Conservation (phyloP, 306 rosid genomes). For the Prunus persica region DNA sequence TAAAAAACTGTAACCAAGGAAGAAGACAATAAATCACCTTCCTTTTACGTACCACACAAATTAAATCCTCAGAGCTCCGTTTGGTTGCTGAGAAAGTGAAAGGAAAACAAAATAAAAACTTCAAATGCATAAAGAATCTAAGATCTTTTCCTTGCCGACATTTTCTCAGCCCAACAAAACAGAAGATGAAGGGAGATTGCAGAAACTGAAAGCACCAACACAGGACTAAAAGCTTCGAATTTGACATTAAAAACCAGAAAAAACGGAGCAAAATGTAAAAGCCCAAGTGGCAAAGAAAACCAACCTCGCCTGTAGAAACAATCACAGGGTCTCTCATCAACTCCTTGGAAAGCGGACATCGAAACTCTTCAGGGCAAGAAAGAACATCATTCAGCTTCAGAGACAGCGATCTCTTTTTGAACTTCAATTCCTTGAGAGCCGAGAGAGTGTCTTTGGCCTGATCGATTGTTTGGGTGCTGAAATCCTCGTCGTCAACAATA, state of each 20-base stretch:
- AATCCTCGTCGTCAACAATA: slow-evolving; percentile 66
- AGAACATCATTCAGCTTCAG: slow-evolving; percentile 40
- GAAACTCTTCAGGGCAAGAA: slow-evolving; percentile 64
- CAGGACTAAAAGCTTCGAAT: background rate
- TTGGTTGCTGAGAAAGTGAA: slow-evolving; percentile 18
- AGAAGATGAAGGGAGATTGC: slow-evolving; percentile 23
- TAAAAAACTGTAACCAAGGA: slow-evolving; percentile 4
- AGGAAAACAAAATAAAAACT: background rate
- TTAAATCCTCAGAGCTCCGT: background rate
- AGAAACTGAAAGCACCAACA: slow-evolving; percentile 20
- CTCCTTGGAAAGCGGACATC: slow-evolving; percentile 80
- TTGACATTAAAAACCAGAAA: background rate
- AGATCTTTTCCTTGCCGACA: slow-evolving; percentile 23
- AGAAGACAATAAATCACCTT: slow-evolving; percentile 1
- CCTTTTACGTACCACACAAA: background rate
- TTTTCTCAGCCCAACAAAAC: slow-evolving; percentile 20
- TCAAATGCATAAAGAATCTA: background rate
- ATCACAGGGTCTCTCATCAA: slow-evolving; percentile 95
- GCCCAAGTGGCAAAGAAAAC: slow-evolving; percentile 15
- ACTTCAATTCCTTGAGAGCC: slow-evolving; percentile 59
- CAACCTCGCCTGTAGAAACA: slow-evolving; percentile 81
- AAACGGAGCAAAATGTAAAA: slow-evolving; percentile 7
- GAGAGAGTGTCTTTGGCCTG: slow-evolving; percentile 52
- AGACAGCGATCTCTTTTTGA: slow-evolving; percentile 49
- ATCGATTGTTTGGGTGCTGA: slow-evolving; percentile 51